Evolutionary conservation across 805 yeast genomes (phyloP).

Genomic region (Saturnispora zaruensis): DNA sequence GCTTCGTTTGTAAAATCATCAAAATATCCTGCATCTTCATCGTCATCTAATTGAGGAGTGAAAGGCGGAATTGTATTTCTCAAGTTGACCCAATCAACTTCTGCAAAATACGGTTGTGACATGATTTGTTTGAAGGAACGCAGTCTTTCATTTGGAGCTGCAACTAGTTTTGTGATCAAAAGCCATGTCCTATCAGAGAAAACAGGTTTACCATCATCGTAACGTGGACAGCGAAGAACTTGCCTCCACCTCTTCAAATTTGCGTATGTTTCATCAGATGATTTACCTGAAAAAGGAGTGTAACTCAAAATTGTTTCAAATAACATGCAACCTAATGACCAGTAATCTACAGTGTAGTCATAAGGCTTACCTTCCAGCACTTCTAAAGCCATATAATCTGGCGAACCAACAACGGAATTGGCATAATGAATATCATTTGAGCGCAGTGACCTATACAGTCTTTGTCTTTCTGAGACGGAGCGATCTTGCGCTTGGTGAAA

Average conservation of each 20-base stretch:
- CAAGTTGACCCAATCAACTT: constrained; percentile 67
- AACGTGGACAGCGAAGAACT: constrained; percentile 79
- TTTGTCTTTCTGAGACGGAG: constrained; percentile 79
- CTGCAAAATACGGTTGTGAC: constrained; percentile 72
- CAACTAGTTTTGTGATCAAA: constrained; percentile 67
- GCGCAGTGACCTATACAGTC: constrained; percentile 70
- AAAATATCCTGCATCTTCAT: constrained; percentile 97
- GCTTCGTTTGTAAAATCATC: constrained; percentile 96
- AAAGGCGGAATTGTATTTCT: constrained; percentile 82
- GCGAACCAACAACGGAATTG: constrained; percentile 93
- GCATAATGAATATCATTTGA: constrained; percentile 80
- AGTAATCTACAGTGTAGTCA: constrained; percentile 94
- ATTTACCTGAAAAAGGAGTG: constrained; percentile 93
- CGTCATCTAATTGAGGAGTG: constrained; percentile 93
- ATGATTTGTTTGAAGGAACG: constrained; percentile 75
- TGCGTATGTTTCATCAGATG: constrained; percentile 89
- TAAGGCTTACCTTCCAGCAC: constrained; percentile 90
- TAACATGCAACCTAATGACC: constrained; percentile 97
- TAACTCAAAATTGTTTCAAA: constrained; percentile 95
- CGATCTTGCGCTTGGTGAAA: constrained; percentile 53
- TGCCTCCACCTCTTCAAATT: constrained; percentile 91
- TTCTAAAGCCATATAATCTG: constrained; percentile 98
- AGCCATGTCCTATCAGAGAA: constrained; percentile 97
- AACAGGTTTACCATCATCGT: constrained; percentile 83
- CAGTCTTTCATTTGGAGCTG: constrained; percentile 67